Conservation (phyloP, 768 basidiomycete species). For the Boletellus ananiceps region DNA sequence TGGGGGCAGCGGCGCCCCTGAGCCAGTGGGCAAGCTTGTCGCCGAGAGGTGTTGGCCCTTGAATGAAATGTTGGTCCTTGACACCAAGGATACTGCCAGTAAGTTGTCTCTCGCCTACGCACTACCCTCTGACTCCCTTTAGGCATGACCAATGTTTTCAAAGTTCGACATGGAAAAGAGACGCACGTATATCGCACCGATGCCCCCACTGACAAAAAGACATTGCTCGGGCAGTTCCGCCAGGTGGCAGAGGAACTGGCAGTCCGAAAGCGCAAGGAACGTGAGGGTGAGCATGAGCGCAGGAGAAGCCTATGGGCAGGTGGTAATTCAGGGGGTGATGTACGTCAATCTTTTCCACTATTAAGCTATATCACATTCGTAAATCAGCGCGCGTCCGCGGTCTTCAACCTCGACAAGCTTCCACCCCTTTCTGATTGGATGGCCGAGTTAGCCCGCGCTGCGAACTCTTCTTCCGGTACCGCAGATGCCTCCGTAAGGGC, state of each 20-base stretch:
- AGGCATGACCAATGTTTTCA: slow-evolving; percentile 95
- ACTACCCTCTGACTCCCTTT: slow-evolving; percentile 4
- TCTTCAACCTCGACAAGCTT: slow-evolving; percentile 35
- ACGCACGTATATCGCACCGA: slow-evolving; percentile 92
- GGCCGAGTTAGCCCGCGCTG: slow-evolving; percentile 58
- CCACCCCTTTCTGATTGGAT: slow-evolving; percentile 76
- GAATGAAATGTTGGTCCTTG: slow-evolving; percentile 90
- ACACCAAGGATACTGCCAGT: slow-evolving; percentile 95
- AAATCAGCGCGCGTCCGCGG: slow-evolving; percentile 31
- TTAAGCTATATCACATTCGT: neutral
- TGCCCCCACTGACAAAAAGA: slow-evolving; percentile 76
- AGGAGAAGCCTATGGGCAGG: slow-evolving; percentile 69
- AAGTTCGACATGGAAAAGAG: slow-evolving; percentile 90
- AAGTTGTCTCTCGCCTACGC: slow-evolving; percentile 20
- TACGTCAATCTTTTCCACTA: slow-evolving; percentile 20
- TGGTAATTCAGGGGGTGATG: slow-evolving; percentile 41
- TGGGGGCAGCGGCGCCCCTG: slow-evolving; percentile 56
- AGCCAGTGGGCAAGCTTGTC: slow-evolving; percentile 67
- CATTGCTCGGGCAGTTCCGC: slow-evolving; percentile 78
- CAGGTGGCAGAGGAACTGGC: slow-evolving; percentile 90
- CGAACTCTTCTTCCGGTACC: slow-evolving; percentile 33
- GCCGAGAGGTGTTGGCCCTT: slow-evolving; percentile 93
- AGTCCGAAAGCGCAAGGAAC: slow-evolving; percentile 85
- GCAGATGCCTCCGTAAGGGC: slow-evolving; percentile 56
- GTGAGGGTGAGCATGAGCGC: slow-evolving; percentile 88